A percentile compares a stretch with the other conserved stretches of the same genome.
These are phyloP conservation scores for Candolleomyces aberdarensis DNA, from an alignment of 768 basidiomycete genomes.

Conservation along the genomic window DNA sequence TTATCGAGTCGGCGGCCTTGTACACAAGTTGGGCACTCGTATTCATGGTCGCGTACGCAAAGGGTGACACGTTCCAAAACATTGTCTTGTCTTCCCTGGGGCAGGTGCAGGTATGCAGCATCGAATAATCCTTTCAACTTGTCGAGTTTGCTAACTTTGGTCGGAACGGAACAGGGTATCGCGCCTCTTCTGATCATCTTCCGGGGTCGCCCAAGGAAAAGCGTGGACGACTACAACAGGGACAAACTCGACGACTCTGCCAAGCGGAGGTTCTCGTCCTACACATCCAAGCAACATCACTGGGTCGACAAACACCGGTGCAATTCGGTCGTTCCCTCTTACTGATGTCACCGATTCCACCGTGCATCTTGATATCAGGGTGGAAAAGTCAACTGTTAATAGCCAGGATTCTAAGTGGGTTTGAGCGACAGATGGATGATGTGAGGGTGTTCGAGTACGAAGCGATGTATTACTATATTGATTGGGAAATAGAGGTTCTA, in stretches of 20 bases:
- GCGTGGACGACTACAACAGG: conserved; percentile 8
- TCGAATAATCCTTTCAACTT: neutral
- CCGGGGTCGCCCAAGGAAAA: conserved; percentile 17
- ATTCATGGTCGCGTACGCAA: conserved; percentile 32
- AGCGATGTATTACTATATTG: too few relatives aligned
- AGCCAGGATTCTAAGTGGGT: too few relatives aligned
- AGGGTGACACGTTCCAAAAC: conserved; percentile 23
- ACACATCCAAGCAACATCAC: too few relatives aligned
- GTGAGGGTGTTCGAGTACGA: too few relatives aligned
- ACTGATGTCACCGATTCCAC: too few relatives aligned
- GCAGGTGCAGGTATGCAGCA: conserved; percentile 15
- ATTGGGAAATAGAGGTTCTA: too few relatives aligned
- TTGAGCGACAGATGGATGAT: too few relatives aligned
- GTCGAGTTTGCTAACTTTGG: neutral
- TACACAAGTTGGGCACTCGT: conserved; percentile 30
- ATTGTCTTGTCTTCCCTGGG: conserved; percentile 23
- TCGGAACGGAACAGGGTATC: conserved; percentile 8
- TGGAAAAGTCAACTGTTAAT: too few relatives aligned
- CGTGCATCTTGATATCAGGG: too few relatives aligned
- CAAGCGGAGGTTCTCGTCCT: too few relatives aligned
- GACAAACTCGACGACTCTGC: neutral
- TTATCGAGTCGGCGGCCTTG: conserved; percentile 37
- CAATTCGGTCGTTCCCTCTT: too few relatives aligned
- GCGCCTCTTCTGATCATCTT: conserved; percentile 18
- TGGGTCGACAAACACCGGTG: too few relatives aligned